phyloP scores from a whole-genome alignment of 805 yeast species.

The Candida quercuum region DNA sequence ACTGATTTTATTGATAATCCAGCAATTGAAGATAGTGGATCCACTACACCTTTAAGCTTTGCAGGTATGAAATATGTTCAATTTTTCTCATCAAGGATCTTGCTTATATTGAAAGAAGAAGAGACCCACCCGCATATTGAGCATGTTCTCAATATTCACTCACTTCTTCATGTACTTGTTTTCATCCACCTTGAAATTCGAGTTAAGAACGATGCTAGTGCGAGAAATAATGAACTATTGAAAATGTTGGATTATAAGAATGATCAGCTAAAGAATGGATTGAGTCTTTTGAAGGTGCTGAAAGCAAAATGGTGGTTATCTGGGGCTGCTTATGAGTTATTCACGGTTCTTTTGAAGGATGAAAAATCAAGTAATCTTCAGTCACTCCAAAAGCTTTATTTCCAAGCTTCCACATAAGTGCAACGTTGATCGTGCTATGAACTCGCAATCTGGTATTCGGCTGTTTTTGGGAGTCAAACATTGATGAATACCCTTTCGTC shows the following conservation, averaged over 20 bases:
- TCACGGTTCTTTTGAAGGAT: too few relatives aligned
- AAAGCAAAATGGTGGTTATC: constrained; percentile 8
- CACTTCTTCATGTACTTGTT: constrained; percentile 5
- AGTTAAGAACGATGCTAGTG: constrained; percentile 2
- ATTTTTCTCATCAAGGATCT: constrained; percentile 1
- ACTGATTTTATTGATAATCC: not conserved
- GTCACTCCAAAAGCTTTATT: too few relatives aligned
- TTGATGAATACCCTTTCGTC: too few relatives aligned
- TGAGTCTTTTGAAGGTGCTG: not conserved
- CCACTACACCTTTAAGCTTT: constrained; percentile 5
- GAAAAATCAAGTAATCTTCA: too few relatives aligned
- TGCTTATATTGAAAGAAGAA: not conserved
- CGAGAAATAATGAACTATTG: not conserved
- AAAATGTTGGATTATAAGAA: not conserved
- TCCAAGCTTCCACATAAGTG: too few relatives aligned
- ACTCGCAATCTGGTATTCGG: too few relatives aligned
- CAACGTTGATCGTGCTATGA: too few relatives aligned
- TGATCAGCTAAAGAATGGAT: constrained; percentile 1
- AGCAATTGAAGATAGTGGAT: too few relatives aligned
- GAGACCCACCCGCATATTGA: not conserved
- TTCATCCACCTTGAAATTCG: constrained; percentile 7
- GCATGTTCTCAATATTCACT: constrained; percentile 6
- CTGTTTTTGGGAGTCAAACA: too few relatives aligned
- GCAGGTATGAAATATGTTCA: constrained; percentile 6
- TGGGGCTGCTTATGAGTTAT: constrained; percentile 5